Base-by-base conservation (phyloP, 305 asterid genomes). In the Fraxinus xanthoxyloides region DNA sequence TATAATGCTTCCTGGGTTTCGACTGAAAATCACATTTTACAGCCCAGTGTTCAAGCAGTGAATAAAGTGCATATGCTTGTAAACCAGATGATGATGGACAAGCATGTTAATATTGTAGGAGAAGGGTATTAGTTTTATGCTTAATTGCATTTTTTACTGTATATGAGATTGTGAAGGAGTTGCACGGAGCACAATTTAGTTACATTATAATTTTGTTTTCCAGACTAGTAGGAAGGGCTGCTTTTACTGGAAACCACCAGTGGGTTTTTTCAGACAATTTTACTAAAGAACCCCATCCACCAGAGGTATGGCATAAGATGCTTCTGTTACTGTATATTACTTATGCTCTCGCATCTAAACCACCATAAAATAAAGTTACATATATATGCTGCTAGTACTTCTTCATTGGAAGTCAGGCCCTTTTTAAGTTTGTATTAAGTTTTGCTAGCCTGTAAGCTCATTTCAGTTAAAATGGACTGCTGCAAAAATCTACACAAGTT, bases 201-300 rank as follows among this genome's bases (percentile, higher is more conserved):
- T 70, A 56, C 26, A n/a, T 78, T 17, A 40, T 51, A 15, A 15
- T 84, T 75, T 82, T 88, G 72, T 77, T 43, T 82, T 69, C 19
- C 93, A 93, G 97, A 78, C 90, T 92, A 81, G 87, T 92, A 56
- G 97, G 97, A 83, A 86, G 90, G 73, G 93, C 87, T 83, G 97
- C 97, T 17, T 90, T 90, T 84, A 90, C 91, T 5, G 97, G 97
- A 81, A 90, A 79, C 76, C 88, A 90, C 84, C 94, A 89, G 81
- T 93, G 97, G 97, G 80, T 93, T 83, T 85, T 89, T 72, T 83
- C 88, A 6, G 89, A 89, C 34, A 85, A 86, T 69, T 88, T 69
- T 80, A 82, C 84, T 76, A 80, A 84, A 80, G 93, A 87, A 79
- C 67, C 84, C 61, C 83, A 86, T 86, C 92, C 93, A 70, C 88